Conservation (phyloP, 345 rosid species). For the Eucalyptus sp. region DNA sequence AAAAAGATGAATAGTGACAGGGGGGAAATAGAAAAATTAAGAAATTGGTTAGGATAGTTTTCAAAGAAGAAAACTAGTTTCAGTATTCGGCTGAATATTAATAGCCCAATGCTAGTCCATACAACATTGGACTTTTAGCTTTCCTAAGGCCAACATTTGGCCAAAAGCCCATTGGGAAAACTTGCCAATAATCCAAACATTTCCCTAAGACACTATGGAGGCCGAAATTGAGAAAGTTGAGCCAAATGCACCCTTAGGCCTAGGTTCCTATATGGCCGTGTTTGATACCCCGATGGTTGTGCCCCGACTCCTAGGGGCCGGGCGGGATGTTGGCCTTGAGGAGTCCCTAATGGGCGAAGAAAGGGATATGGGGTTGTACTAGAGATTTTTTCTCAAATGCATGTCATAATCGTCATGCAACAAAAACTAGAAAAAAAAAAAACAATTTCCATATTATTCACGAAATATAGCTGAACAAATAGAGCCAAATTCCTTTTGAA, state of each 20-base stretch:
- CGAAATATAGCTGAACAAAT: background rate
- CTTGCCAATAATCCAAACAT: no score
- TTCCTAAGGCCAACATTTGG: no score
- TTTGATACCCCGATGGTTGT: background rate
- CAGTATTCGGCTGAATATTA: fast-evolving
- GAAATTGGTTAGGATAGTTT: no score
- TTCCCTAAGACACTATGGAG: no score
- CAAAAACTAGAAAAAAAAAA: background rate
- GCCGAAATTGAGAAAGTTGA: fast-evolving
- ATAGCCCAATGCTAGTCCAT: no score
- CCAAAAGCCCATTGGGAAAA: no score
- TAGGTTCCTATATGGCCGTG: background rate
- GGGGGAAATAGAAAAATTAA: no score
- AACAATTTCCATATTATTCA: background rate
- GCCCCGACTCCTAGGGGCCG: background rate
- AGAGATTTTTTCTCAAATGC: background rate
- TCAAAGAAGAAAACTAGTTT: no score
- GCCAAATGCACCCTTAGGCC: no score
- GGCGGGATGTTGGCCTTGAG: background rate
- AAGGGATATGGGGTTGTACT: background rate
- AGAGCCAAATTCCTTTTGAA: background rate
- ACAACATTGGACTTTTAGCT: no score
- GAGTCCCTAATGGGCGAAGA: background rate
- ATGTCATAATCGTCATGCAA: background rate
- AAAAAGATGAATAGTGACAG: no score